Evolutionary conservation across 2,329 filamentous ascomycete species (phyloP).

Genomic region (Lachnellula suecica): DNA sequence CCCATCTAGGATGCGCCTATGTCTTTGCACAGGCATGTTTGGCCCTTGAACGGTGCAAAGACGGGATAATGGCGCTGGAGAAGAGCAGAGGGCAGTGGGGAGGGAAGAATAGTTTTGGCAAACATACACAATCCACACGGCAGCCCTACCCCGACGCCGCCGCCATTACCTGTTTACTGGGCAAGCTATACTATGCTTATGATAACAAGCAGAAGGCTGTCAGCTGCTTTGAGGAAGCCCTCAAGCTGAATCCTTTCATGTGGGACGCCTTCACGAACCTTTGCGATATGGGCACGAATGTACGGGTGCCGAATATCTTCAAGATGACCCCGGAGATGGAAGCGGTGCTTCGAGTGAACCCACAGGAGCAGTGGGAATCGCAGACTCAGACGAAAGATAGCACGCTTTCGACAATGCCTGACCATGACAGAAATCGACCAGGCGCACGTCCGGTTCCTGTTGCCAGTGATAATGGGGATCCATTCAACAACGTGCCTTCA

Average conservation of each 20-base stretch:
- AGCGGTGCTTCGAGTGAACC: conserved; percentile 40
- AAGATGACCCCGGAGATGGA: conserved; percentile 67
- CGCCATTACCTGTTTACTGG: conserved; percentile 78
- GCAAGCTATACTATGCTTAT: conserved; percentile 81
- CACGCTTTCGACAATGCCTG: conserved; percentile 8
- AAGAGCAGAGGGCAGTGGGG: conserved; percentile 76
- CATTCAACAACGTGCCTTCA: conserved; percentile 33
- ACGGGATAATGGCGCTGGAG: conserved; percentile 82
- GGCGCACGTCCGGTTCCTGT: conserved; percentile 21
- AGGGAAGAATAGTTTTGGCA: conserved; percentile 74
- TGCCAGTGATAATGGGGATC: conserved; percentile 30
- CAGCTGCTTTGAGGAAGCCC: conserved; percentile 80
- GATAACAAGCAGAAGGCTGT: conserved; percentile 82
- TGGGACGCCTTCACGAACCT: conserved; percentile 94
- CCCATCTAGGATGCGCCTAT: conserved; percentile 84
- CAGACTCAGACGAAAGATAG: conserved; percentile 22
- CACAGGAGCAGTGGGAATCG: conserved; percentile 20
- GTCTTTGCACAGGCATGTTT: conserved; percentile 89
- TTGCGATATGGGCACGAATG: conserved; percentile 80
- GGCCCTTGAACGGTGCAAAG: conserved; percentile 72
- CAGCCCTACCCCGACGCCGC: conserved; percentile 79
- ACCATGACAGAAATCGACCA: conserved; percentile 28
- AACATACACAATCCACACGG: conserved; percentile 75
- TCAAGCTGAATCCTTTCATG: conserved; percentile 92
- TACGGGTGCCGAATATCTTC: conserved; percentile 85